phyloP scores from a whole-genome alignment of 2,329 filamentous ascomycete genomes.

The Penicillium occitanis region DNA sequence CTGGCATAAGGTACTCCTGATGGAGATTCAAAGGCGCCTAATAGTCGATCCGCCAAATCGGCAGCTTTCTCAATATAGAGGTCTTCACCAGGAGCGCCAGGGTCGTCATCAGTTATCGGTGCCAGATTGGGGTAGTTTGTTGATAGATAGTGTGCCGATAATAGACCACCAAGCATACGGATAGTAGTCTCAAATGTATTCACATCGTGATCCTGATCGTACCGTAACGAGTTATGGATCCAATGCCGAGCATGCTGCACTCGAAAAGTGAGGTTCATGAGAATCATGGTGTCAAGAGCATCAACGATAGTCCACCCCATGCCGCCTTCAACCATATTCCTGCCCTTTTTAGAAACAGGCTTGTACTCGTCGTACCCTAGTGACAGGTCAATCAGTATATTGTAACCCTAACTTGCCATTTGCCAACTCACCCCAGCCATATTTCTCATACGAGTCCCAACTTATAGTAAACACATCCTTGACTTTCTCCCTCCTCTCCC shows the following conservation, averaged over 20 bases:
- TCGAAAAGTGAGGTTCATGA: constrained; percentile 93
- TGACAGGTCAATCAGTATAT: constrained; percentile 30
- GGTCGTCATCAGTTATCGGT: constrained; percentile 68
- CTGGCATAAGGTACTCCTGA: constrained; percentile 89
- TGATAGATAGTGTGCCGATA: constrained; percentile 71
- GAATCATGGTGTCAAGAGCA: constrained; percentile 90
- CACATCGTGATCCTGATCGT: constrained; percentile 84
- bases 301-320: constrained; percentile 99
- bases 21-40: constrained; percentile 81
- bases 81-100: constrained; percentile 75
- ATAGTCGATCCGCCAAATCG: constrained; percentile 82
- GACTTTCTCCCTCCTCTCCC: constrained; percentile 72
- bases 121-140: constrained; percentile 78
- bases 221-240: constrained; percentile 77
- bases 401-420: background rate
- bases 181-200: constrained; percentile 33
- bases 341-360: constrained; percentile 74
- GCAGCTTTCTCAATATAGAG: constrained; percentile 94
- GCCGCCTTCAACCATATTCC: constrained; percentile 82
- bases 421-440: constrained; percentile 79
- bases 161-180: constrained; percentile 31
- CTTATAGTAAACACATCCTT: constrained; percentile 87
- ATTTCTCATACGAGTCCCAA: constrained; percentile 87
- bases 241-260: constrained; percentile 83
- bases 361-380: constrained; percentile 70